A percentile compares a stretch with the other conserved stretches of the same genome.
Conservation (phyloP, 2,329 filamentous ascomycete species). For the Monosporascus cannonballus region DNA sequence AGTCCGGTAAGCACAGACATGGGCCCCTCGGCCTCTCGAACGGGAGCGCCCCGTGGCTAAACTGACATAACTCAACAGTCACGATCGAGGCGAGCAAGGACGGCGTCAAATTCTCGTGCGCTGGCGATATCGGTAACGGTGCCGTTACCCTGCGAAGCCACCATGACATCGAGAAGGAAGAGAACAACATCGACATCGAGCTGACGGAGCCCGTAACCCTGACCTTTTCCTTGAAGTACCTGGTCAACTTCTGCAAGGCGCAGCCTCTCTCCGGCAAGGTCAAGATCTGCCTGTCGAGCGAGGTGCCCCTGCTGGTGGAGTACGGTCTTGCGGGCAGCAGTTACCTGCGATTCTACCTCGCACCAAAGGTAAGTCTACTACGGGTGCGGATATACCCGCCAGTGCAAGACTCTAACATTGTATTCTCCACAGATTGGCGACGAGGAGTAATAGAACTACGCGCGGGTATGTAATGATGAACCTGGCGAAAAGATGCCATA, state of each 20-base stretch:
- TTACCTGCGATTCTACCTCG: conserved; percentile 94
- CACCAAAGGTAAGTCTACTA: conserved; percentile 72
- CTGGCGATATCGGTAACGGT: conserved; percentile 93
- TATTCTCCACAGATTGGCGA: conserved; percentile 56
- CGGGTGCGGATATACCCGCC: background rate
- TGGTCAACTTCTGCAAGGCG: conserved; percentile 99
- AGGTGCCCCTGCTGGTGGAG: conserved; percentile 93
- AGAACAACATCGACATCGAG: conserved; percentile 80
- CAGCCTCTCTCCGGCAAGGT: conserved; percentile 74
- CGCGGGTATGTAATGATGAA: conserved; percentile 10
- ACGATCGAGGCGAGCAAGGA: conserved; percentile 96
- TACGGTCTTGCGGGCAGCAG: conserved; percentile 76
- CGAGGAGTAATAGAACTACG: conserved; percentile 43
- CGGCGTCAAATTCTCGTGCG: conserved; percentile 89
- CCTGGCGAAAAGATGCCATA: conserved; percentile 12
- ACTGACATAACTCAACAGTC: conserved; percentile 47
- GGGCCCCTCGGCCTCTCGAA: background rate
- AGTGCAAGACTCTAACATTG: conserved; percentile 26
- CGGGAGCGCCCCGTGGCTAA: background rate
- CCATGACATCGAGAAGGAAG: conserved; percentile 82
- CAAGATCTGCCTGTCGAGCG: conserved; percentile 89
- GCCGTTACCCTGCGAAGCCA: conserved; percentile 87
- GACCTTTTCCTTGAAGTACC: conserved; percentile 98
- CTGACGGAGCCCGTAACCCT: conserved; percentile 88
- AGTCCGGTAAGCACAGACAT: conserved; percentile 66